Conservation (phyloP, 306 rosid genomes). For the Prunus mongolica region DNA sequence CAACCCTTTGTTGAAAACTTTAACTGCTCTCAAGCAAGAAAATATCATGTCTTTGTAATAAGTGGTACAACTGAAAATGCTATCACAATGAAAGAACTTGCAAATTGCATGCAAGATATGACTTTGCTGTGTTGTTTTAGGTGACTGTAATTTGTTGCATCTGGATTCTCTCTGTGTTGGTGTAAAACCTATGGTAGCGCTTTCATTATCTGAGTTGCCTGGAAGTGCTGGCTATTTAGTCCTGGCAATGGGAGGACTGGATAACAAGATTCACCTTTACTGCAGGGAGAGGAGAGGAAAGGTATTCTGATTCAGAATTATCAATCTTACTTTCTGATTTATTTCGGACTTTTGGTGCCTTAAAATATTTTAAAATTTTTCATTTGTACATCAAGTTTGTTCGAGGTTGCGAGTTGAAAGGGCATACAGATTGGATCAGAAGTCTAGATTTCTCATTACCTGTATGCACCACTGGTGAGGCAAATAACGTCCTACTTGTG, state of each 20-base stretch:
- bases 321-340: conserved; percentile 15
- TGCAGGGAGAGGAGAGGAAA: conserved; percentile 75
- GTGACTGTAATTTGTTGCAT: conserved; percentile 57
- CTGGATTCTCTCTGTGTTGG: conserved; percentile 72
- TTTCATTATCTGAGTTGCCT: conserved; percentile 81
- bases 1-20: background rate
- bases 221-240: conserved; percentile 57
- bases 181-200: conserved; percentile 79
- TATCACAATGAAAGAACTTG: background rate
- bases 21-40: background rate
- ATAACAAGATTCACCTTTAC: conserved; percentile 90
- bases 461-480: conserved; percentile 39
- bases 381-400: conserved; percentile 49
- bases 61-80: background rate
- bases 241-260: conserved; percentile 96
- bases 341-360: conserved; percentile 2
- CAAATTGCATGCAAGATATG: background rate
- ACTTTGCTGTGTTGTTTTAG: conserved; percentile 35
- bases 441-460: conserved; percentile 94
- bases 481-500: conserved; percentile 63
- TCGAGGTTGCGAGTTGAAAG: conserved; percentile 81
- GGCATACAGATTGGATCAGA: conserved; percentile 97
- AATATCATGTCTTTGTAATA: background rate
- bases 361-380: conserved; percentile 13
- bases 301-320: conserved; percentile 35